A percentile compares a stretch with the other conserved stretches of the same genome.
Evolutionary conservation across 768 basidiomycete genomes (phyloP).

Genomic region (Mrakia blollopis): DNA sequence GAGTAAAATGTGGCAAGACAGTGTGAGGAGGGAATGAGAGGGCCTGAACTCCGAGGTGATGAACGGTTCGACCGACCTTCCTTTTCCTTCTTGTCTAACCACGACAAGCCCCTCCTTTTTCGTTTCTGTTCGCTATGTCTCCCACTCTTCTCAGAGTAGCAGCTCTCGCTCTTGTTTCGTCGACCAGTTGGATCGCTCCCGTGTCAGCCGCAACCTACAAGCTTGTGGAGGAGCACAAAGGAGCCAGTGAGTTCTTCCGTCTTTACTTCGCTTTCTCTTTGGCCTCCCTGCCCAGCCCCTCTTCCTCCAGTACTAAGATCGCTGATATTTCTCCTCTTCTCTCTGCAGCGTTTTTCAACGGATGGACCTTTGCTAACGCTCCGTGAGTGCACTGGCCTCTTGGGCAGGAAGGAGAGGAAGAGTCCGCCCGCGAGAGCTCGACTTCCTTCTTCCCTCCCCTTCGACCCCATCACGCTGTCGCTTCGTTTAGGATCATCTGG

Average conservation of each 20-base stretch:
- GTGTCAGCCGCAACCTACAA: constrained; percentile 8
- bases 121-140: neutral
- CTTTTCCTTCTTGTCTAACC: neutral
- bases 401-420: neutral
- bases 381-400: constrained; percentile 2
- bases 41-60: neutral
- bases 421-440: neutral
- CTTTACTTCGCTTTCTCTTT: neutral
- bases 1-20: neutral
- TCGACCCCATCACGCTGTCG: neutral
- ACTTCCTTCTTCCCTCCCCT: neutral
- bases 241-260: neutral
- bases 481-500: no score
- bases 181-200: neutral
- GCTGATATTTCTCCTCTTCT: neutral
- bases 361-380: neutral
- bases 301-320: neutral
- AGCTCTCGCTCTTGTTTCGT: neutral
- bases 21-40: neutral
- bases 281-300: no score
- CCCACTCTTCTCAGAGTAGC: neutral
- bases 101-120: neutral
- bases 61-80: neutral
- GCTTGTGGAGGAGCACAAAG: neutral
- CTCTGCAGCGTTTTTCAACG: neutral